These are phyloP conservation scores for Auricularia cornea DNA, from an alignment of 768 basidiomycete genomes.

Conservation along the genomic window DNA sequence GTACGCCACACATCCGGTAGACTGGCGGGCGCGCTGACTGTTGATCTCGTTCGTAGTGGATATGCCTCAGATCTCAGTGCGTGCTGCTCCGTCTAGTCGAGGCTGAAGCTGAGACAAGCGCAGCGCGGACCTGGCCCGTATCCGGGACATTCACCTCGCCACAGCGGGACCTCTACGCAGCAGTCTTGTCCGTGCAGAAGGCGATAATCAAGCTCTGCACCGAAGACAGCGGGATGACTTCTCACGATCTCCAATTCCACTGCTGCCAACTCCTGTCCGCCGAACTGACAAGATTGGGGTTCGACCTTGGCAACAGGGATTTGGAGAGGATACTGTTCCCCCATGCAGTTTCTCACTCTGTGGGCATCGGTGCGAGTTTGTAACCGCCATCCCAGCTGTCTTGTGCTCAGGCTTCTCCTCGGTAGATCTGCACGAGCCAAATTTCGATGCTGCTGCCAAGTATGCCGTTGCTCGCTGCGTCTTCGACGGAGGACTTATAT, in stretches of 20 bases:
- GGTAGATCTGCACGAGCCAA: slow-evolving; percentile 83
- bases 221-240: slow-evolving; percentile 43
- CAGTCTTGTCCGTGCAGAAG: slow-evolving; percentile 67
- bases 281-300: slow-evolving; percentile 75
- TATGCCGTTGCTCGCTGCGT: slow-evolving; percentile 24
- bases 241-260: slow-evolving; percentile 70
- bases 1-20: slow-evolving; percentile 31
- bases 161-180: slow-evolving; percentile 80
- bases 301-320: slow-evolving; percentile 42
- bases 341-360: slow-evolving; percentile 85
- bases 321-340: slow-evolving; percentile 76
- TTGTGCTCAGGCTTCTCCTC: not conserved
- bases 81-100: slow-evolving; percentile 13
- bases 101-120: slow-evolving; percentile 2
- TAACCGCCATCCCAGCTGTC: slow-evolving; percentile 2
- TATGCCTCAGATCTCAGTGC: slow-evolving; percentile 93
- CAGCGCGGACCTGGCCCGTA: slow-evolving; percentile 83
- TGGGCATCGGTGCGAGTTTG: slow-evolving; percentile 65
- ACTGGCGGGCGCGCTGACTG: slow-evolving; percentile 4
- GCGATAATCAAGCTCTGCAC: slow-evolving; percentile 53
- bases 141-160: slow-evolving; percentile 70
- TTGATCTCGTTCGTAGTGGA: slow-evolving; percentile 51
- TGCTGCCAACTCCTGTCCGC: slow-evolving; percentile 57
- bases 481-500: not conserved
- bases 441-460: slow-evolving; percentile 48